Evolutionary conservation across 768 basidiomycete genomes (phyloP), one percentile per base, ranked within the genome.

Genomic region (Auricularia sp.): DNA sequence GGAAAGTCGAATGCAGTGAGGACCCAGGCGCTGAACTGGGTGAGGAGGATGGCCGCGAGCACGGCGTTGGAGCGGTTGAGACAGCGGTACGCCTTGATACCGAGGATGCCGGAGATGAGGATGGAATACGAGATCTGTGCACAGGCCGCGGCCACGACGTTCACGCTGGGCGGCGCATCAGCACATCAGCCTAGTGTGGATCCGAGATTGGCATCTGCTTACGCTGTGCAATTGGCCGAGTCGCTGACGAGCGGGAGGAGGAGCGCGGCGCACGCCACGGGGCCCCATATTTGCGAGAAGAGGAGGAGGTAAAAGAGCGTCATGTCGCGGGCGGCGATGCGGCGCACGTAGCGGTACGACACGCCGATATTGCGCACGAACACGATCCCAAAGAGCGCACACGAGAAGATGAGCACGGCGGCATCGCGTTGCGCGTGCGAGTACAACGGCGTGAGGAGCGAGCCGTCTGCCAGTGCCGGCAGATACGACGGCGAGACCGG

Each of bases 61-160:
- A 89, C 79, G 63, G 83, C 67, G n/a, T 77, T 77, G n/a, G 84
- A 81, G 65, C 82, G 81, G 71, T 84, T 80, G 67, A 87, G 73
- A 69, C 85, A 88, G 69, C 81, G 81, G 68, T 87, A 88, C 7
- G 83, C 85, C 71, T 89, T 89, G 69, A 83, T 75, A 14, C 87
- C 87, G 39, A 86, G 76, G 36, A 87, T 82, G 36, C 85, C 85
- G 0, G 84, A 80, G 51, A 87, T 79, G 87, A 87, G 63, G 8
- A 45, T 34, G 42, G 65, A 36, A 65, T 61, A 65, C 16, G 67
- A 68, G 24, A 45, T 39, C 39, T 64, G 63, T 29, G 62, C 63
- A 18, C 51, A 39, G 33, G 47, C 36, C n/a, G 47, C 65, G 7
- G 65, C 62, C 13, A 68, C 39, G 47, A 54, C 56, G 58, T 68